Base-by-base conservation (phyloP, 1,284 basidiomycete species). In the Schizophyllum commune region DNA sequence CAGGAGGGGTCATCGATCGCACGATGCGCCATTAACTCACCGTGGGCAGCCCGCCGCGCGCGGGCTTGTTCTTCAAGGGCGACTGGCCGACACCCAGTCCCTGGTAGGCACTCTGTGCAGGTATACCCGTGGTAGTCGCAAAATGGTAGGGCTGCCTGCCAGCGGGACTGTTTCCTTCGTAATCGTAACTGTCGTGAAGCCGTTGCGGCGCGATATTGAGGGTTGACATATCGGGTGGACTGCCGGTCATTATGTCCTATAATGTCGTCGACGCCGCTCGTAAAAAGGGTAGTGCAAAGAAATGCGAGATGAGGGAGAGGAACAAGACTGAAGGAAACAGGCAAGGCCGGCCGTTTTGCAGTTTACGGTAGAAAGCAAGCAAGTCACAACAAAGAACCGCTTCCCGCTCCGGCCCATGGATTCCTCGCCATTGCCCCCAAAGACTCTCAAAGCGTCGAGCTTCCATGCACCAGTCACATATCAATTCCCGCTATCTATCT, bases 141-240 rank as follows among this genome's bases (percentile, higher is more conserved):
- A 85, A 91, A 70, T 86, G 86, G 75, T 86, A 89, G 67, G 78
- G 84, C 65, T 75, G 74, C 73, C 86, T 83, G 71, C 71, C 75
- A 68, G 75, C 70, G 69, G 66, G 73, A 71, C 77, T 77, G 27
- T 55, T 55, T 74, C 78, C 81, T 73, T 90, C 88, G 75, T 86
- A 89, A 79, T 92, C 90, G 76, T 91, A 91, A 88, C 78, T 75
- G 74, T 91, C 89, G 78, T 91, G 84, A 80, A 88, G 82, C 81
- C 87, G 88, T 84, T 83, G 85, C 74, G 83, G 84, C 64, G 81
- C 80, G 74, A 91, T 83, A 70, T 88, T 85, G 70, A 92, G 76
- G 68, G 85, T 78, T 60, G 87, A 84, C 67, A 92, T 83, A 77
- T 91, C 88, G 65, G 89, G 88, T 54, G 89, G 84, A 67, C 87